Conservation (phyloP, 2,329 filamentous ascomycete species). For the Chrysoporthe cubensis region DNA sequence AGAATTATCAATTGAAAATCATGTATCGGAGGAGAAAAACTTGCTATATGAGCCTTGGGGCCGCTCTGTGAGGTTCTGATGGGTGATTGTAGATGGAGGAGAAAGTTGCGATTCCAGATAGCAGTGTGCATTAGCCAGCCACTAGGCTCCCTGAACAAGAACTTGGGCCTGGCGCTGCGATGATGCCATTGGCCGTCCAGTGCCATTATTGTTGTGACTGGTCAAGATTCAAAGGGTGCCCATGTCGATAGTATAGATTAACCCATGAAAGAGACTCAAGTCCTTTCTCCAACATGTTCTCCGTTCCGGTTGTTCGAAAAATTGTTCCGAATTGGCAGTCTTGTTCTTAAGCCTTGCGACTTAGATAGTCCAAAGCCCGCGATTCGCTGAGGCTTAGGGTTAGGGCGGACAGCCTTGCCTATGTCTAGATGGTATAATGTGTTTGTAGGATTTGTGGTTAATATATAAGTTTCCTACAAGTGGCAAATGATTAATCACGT, state of each 20-base stretch:
- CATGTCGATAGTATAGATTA: neutral
- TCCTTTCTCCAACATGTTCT: neutral
- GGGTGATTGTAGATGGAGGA: neutral
- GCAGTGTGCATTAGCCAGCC: neutral
- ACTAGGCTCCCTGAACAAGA: neutral
- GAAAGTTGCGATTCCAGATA: neutral
- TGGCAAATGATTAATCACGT: neutral
- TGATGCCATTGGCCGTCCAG: neutral
- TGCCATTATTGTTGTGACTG: neutral
- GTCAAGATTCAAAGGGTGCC: neutral
- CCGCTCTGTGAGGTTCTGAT: too few relatives aligned
- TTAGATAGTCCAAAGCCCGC: constrained; percentile 21
- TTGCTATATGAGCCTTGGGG: too few relatives aligned
- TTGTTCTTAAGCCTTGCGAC: constrained; percentile 21
- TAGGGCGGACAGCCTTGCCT: constrained; percentile 7
- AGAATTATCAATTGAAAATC: too few relatives aligned
- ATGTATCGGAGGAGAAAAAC: too few relatives aligned
- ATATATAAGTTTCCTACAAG: neutral
- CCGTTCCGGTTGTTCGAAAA: too few relatives aligned
- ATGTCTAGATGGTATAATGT: neutral
- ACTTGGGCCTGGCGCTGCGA: neutral
- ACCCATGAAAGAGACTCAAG: neutral
- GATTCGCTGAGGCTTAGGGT: neutral
- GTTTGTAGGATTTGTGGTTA: neutral
- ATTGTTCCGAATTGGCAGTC: neutral